phyloP scores from a whole-genome alignment of 495 filamentous ascomycete species.

The Aspergillus panamensis region DNA sequence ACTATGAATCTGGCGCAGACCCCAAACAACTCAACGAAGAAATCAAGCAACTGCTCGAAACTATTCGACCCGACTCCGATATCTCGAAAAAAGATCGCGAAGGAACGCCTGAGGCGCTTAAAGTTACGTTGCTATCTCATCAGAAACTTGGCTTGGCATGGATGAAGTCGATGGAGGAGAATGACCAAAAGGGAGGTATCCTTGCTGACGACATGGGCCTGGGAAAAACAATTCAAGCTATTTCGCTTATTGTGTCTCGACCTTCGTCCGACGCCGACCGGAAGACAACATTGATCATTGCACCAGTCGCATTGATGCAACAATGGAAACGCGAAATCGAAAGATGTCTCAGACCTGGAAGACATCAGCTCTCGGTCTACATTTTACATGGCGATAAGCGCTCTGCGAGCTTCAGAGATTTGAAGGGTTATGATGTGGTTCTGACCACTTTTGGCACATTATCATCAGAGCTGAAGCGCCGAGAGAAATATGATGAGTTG shows the following conservation, averaged over 20 bases:
- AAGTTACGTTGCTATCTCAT: constrained; percentile 70
- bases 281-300: constrained; percentile 84
- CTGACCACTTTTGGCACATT: constrained; percentile 88
- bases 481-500: constrained; percentile 42
- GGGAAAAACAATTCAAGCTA: constrained; percentile 88
- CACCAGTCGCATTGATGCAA: constrained; percentile 78
- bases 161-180: constrained; percentile 79
- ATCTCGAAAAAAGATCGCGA: constrained; percentile 61
- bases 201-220: constrained; percentile 93
- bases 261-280: constrained; percentile 57
- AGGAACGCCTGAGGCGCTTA: constrained; percentile 70
- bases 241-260: constrained; percentile 77
- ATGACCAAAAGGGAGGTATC: constrained; percentile 75
- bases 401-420: constrained; percentile 52
- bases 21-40: constrained; percentile 59
- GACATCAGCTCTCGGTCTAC: constrained; percentile 58
- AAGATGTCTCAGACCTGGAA: constrained; percentile 59
- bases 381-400: constrained; percentile 63
- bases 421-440: constrained; percentile 75
- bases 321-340: constrained; percentile 89
- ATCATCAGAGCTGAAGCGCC: constrained; percentile 61
- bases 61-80: constrained; percentile 71
- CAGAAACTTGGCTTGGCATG: constrained; percentile 80
- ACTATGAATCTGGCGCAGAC: constrained; percentile 39
- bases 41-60: constrained; percentile 64